Base-by-base conservation (phyloP, 768 basidiomycete species). In the Phaeolepiota aurea region DNA sequence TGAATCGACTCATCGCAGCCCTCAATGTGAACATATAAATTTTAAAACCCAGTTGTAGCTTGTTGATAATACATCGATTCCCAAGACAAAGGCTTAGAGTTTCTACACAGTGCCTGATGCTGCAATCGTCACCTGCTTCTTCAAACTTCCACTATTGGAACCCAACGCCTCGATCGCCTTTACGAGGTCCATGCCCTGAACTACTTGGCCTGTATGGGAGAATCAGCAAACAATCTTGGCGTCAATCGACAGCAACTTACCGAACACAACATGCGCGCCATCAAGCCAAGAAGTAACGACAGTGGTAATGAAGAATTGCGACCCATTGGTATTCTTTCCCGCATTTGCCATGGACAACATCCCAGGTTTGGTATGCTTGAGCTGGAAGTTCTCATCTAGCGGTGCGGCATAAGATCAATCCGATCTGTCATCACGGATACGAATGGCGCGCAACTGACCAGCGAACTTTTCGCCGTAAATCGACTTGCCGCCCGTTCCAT, bases 301-400 rank as follows among this genome's bases (percentile, higher is more conserved):
- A 31, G 88, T 92, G 48, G 86, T 89, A 67, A 93, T 79, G 72
- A 94, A 92, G 76, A 93, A 92, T 60, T 74, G 77, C 14, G 77
- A 85, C 12, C 86, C 89, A 54, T 93, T 92, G 48, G 90, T 92
- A 67, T 89, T 79, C 56, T 61, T 64, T 22, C 82, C 83, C 4
- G 80, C 74, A 54, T 92, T 91, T 15, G 88, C 88, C 81, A 86
- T 86, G 40, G 81, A 83, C 31, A 87, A 66, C 33, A 82, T 55
- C 38, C 77, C 77, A 16, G 69, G 71, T 54, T 80, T 82, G 44
- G 61, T 71, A 71, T 96, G 92, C 62, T 77, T 81, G 45, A 79
- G 55, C 47, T 66, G 51, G 61, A 88, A 87, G 72, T 92, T 93
- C 66, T 94, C 91, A 53, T 94, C 92, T 76, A 56, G 44, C 39